Evolutionary conservation across 129 eudicot genomes (phyloP).

Genomic region (Flaveria sonorensis): DNA sequence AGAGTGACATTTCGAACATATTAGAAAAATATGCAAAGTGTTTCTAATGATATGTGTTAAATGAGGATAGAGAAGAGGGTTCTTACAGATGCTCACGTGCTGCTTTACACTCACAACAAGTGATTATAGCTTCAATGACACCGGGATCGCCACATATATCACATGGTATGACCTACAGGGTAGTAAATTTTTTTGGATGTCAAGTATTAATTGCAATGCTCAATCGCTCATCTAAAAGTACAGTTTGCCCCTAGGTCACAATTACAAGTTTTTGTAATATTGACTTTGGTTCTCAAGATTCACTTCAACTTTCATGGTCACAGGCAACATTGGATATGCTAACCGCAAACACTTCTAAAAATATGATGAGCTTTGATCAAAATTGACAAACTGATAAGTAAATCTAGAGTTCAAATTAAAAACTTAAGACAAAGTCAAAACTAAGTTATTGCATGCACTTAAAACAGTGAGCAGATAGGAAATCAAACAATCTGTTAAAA

Average conservation of each 20-base stretch:
- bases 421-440: not conserved
- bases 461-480: not conserved
- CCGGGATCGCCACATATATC: conserved; percentile 66
- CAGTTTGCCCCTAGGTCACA: not conserved
- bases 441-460: conserved; percentile 4
- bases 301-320: conserved; percentile 8
- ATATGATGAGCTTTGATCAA: not conserved
- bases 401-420: conserved; percentile 14
- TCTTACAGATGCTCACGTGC: conserved; percentile 53
- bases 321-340: not conserved
- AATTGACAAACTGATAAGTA: not conserved
- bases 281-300: not conserved
- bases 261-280: not conserved
- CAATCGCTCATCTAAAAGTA: not conserved
- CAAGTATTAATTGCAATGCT: not conserved
- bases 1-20: not conserved
- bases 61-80: conserved; percentile 23
- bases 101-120: conserved; percentile 50
- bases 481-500: conserved; percentile 10
- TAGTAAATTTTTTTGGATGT: conserved; percentile 4
- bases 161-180: conserved; percentile 49
- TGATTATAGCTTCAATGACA: conserved; percentile 36
- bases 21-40: conserved; percentile 18
- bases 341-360: not conserved
- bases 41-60: not conserved